These are phyloP conservation scores for Murraya paniculata DNA, from an alignment of 345 rosid species.

Conservation along the genomic window DNA sequence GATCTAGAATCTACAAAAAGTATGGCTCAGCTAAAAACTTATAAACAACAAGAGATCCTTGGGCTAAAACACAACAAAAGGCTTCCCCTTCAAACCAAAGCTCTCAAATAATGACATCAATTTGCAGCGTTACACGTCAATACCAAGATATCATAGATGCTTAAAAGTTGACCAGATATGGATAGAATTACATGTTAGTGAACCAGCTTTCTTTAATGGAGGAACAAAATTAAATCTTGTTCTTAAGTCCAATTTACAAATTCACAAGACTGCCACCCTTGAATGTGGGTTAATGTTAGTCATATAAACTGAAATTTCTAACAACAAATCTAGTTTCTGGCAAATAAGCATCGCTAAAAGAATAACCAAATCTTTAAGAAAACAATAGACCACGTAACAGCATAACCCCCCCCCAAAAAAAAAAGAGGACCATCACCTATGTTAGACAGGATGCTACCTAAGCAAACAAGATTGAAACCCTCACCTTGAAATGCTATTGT, in stretches of 20 bases:
- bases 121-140: neutral
- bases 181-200: neutral
- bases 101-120: neutral
- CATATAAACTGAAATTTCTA: neutral
- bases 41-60: neutral
- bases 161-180: conserved; percentile 1
- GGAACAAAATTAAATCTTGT: neutral
- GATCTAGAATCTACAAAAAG: neutral
- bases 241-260: neutral
- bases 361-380: neutral
- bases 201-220: neutral
- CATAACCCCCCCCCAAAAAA: no score
- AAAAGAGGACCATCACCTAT: neutral
- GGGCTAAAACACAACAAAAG: neutral
- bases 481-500: neutral
- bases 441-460: neutral
- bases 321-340: neutral
- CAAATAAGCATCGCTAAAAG: neutral
- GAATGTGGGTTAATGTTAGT: neutral
- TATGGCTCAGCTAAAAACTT: neutral
- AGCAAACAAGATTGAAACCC: neutral
- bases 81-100: neutral
- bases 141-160: neutral
- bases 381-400: neutral
- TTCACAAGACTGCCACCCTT: conserved; percentile 1